Conservation (phyloP, 2,329 filamentous ascomycete species). For the Tolypocladium pustulatum region DNA sequence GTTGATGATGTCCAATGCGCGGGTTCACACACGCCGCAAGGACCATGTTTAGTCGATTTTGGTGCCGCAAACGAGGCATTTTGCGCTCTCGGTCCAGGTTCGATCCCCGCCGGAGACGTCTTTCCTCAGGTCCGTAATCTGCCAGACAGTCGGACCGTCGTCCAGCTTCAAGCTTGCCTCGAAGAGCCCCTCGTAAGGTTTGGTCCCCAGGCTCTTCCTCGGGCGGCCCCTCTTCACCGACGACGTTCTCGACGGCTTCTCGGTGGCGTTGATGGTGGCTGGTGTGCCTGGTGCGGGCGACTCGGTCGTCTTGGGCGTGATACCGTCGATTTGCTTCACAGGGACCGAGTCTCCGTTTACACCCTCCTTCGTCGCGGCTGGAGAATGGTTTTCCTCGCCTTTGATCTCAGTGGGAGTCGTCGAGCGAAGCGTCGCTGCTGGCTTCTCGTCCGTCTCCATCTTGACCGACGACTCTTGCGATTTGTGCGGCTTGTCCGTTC, state of each 20-base stretch:
- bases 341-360: conserved; percentile 26
- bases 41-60: conserved; percentile 23
- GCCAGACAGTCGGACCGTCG: conserved; percentile 35
- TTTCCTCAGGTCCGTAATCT: conserved; percentile 40
- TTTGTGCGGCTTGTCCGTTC: conserved; percentile 38
- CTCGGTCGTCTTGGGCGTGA: conserved; percentile 18
- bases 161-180: conserved; percentile 38
- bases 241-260: conserved; percentile 13
- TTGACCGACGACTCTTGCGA: conserved; percentile 26
- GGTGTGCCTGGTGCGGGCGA: conserved; percentile 20
- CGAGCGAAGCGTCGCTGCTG: conserved; percentile 23
- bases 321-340: conserved; percentile 22
- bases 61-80: conserved; percentile 40
- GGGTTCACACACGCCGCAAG: background rate
- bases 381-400: conserved; percentile 37
- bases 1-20: background rate
- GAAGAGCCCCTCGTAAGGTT: conserved; percentile 42
- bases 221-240: conserved; percentile 25
- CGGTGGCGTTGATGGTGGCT: conserved; percentile 7
- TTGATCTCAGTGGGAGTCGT: conserved; percentile 42
- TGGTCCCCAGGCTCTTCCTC: conserved; percentile 25
- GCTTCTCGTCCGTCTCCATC: conserved; percentile 22
- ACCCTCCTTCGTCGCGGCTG: conserved; percentile 41
- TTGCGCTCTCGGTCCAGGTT: conserved; percentile 38
- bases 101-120: conserved; percentile 37